A percentile compares a stretch with the other conserved stretches of the same genome.
Evolutionary conservation across 805 yeast genomes (phyloP).

Genomic region (Kazachstania psychrophila): DNA sequence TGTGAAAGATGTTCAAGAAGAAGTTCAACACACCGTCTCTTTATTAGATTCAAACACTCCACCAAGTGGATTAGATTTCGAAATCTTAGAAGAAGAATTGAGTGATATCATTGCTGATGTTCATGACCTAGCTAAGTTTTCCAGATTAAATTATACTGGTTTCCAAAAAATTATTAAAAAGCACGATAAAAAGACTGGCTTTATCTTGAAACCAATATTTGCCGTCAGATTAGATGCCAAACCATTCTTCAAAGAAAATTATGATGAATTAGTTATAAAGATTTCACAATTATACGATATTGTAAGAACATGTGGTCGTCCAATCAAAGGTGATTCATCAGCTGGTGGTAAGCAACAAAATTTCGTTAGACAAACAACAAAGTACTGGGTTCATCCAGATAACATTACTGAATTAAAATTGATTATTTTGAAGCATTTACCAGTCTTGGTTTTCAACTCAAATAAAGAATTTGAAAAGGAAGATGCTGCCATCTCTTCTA

Average conservation of each 20-base stretch:
- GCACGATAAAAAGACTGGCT: slow-evolving; percentile 83
- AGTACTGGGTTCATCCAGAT: slow-evolving; percentile 99
- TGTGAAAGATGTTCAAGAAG: slow-evolving; percentile 69
- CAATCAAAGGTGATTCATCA: slow-evolving; percentile 86
- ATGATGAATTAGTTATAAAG: slow-evolving; percentile 80
- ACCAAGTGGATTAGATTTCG: slow-evolving; percentile 58
- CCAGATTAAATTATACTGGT: slow-evolving; percentile 91
- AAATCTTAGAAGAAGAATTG: slow-evolving; percentile 64
- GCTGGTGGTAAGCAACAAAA: slow-evolving; percentile 99
- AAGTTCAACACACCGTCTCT: slow-evolving; percentile 58
- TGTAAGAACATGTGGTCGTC: slow-evolving; percentile 93
- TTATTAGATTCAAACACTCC: slow-evolving; percentile 42
- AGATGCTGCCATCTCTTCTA: slow-evolving; percentile 94
- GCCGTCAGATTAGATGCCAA: slow-evolving; percentile 87
- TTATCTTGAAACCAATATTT: slow-evolving; percentile 81
- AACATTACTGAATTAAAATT: slow-evolving; percentile 93
- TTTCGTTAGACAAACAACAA: slow-evolving; percentile 96
- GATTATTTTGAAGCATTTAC: slow-evolving; percentile 85
- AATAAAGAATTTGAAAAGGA: slow-evolving; percentile 92
- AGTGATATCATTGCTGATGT: slow-evolving; percentile 92
- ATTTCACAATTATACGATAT: slow-evolving; percentile 82
- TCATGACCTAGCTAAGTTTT: slow-evolving; percentile 90
- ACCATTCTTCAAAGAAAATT: slow-evolving; percentile 93
- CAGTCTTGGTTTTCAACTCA: slow-evolving; percentile 91
- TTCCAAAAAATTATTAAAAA: slow-evolving; percentile 94